phyloP scores from a whole-genome alignment of 202 grass and related monocot genomes.

The Schoenoplectus triqueter region DNA sequence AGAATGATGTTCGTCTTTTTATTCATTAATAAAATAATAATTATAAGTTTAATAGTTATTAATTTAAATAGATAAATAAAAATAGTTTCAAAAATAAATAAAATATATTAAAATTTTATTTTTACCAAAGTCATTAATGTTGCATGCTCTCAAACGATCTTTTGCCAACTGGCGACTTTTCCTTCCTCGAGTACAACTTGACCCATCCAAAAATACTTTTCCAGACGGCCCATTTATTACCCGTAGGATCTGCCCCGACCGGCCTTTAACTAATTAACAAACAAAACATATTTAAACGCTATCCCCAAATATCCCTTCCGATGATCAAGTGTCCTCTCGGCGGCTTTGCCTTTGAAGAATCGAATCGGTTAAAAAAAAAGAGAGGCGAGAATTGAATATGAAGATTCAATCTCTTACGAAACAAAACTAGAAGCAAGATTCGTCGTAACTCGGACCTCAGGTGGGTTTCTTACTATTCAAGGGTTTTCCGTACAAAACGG shows the following conservation, averaged over 20 bases:
- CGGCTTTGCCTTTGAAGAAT: not conserved
- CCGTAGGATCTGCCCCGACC: not conserved
- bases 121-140: no score
- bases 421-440: not conserved
- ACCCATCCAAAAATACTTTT: no score
- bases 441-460: not conserved
- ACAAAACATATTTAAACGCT: not conserved
- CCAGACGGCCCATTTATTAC: not conserved
- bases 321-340: not conserved
- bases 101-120: no score
- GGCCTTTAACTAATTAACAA: not conserved
- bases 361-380: not conserved
- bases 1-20: no score
- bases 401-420: not conserved
- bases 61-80: no score
- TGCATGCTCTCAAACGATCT: no score
- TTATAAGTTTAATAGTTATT: no score
- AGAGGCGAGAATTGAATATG: not conserved
- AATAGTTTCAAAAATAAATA: no score
- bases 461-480: not conserved
- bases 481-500: not conserved
- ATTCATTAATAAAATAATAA: no score
- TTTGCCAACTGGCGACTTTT: no score
- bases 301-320: not conserved
- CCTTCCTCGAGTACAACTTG: no score